Percentiles rank a stretch among this genome's conserved stretches.
Conservation (phyloP, 108 stramenopile species). For the Cyclotella cryptica region DNA sequence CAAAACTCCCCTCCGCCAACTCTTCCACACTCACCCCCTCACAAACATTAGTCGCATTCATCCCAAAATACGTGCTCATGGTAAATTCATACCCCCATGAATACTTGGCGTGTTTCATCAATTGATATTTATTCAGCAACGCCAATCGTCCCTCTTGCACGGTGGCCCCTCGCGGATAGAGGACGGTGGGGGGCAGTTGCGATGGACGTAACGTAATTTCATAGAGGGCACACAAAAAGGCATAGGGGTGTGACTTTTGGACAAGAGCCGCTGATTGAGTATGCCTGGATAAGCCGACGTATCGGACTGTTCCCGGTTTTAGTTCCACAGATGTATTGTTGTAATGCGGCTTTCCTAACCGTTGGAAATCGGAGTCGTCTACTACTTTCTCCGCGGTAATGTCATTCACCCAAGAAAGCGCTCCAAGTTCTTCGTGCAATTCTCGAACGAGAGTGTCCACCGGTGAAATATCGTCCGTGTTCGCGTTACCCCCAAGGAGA, state of each 20-base stretch:
- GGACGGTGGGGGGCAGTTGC: slow-evolving; percentile 32
- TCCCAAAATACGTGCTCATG: slow-evolving; percentile 47
- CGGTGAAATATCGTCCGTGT: slow-evolving; percentile 25
- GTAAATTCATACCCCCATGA: slow-evolving; percentile 56
- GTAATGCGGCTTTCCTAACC: not conserved
- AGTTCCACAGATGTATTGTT: not conserved
- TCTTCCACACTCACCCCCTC: slow-evolving; percentile 35
- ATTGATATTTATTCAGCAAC: slow-evolving; percentile 44
- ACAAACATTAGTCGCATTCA: slow-evolving; percentile 20
- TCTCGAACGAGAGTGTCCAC: slow-evolving; percentile 49
- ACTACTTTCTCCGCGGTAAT: slow-evolving; percentile 20
- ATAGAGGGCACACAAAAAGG: slow-evolving; percentile 52
- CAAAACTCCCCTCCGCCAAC: slow-evolving; percentile 19
- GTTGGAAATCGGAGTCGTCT: slow-evolving; percentile 24
- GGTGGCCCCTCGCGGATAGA: slow-evolving; percentile 41
- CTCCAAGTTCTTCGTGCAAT: slow-evolving; percentile 43
- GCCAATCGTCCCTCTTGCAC: slow-evolving; percentile 49
- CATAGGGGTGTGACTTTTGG: slow-evolving; percentile 27
- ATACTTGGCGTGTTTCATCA: slow-evolving; percentile 47
- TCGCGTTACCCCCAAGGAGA: slow-evolving; percentile 49
- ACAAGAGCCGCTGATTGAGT: slow-evolving; percentile 30
- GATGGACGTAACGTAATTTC: slow-evolving; percentile 40
- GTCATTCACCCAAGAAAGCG: slow-evolving; percentile 34
- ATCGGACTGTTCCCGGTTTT: slow-evolving; percentile 38
- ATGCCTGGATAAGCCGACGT: slow-evolving; percentile 42